These are phyloP conservation scores for Candida pseudocylindracea DNA, from an alignment of 1,139 yeast genomes.

Conservation along the genomic window DNA sequence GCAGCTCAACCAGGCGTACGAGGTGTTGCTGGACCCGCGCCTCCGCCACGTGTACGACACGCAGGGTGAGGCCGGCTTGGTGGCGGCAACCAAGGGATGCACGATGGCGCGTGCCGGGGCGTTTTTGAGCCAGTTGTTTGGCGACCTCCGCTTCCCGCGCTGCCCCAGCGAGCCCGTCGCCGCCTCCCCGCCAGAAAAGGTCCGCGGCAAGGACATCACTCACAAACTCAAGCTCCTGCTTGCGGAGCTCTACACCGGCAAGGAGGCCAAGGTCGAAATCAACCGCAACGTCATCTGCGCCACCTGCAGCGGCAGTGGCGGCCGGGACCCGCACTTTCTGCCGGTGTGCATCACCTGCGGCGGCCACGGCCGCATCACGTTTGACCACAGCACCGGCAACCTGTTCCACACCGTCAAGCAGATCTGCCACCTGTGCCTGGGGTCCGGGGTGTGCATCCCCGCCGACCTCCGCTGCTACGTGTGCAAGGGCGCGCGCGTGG, in stretches of 20 bases:
- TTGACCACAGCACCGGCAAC: constrained; percentile 57
- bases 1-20: constrained; percentile 65
- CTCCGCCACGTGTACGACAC: constrained; percentile 33
- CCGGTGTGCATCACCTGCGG: constrained; percentile 43
- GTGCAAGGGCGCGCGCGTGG: constrained; percentile 44
- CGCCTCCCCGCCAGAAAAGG: constrained; percentile 31
- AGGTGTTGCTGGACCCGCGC: constrained; percentile 40
- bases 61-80: constrained; percentile 18
- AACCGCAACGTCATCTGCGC: constrained; percentile 55
- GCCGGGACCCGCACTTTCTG: constrained; percentile 33
- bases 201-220: too few relatives aligned
- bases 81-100: constrained; percentile 10
- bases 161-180: constrained; percentile 57
- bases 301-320: constrained; percentile 57
- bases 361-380: constrained; percentile 47
- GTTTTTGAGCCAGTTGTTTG: too few relatives aligned
- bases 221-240: constrained; percentile 19
- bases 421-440: constrained; percentile 51
- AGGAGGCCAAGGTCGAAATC: constrained; percentile 51
- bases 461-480: constrained; percentile 55
- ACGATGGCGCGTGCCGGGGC: too few relatives aligned
- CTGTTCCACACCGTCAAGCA: constrained; percentile 41
- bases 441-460: constrained; percentile 40
- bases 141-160: constrained; percentile 5
- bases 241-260: constrained; percentile 68